Base-by-base conservation (phyloP, 805 yeast species). In the Barnettozyma wickerhamii region DNA sequence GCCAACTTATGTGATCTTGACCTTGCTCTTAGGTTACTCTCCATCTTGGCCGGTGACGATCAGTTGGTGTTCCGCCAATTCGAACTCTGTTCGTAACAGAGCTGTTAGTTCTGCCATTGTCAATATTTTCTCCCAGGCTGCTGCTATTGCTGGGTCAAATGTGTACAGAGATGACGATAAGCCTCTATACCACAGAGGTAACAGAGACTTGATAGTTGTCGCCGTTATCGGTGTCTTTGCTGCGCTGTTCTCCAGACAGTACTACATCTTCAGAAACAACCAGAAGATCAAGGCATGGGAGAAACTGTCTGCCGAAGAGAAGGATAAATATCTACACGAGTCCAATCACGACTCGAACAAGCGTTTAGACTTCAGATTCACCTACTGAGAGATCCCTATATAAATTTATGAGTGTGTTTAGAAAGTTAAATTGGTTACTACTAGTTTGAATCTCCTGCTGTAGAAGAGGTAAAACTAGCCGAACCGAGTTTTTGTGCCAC, bases 91-190 rank as follows among this genome's bases (percentile, higher is more conserved):
- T 24, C 62, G 77, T 29, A 64, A 75, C 6, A 64, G 90, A 50
- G 72, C 87, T 0, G 75, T 82, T 4, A 70, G 81, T 7, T 74
- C 86, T 0, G 79, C 88, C 0, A 40, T 81, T 32, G 78, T 74
- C 58, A 83, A 82, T 52, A 79, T 81, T 71, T 72, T 69, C 56
- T 75, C 73, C 4, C 89, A 82, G 58, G 64, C 75, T 1, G 84
- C 77, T 1, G 59, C 66, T 19, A 75, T 82, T 30, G 62, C 72
- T n/a, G 64, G 79, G 1, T 64, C 77, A 9, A 75, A 81, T 51
- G 66, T 83, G 6, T 83, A 82, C 57, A 59, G 79, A 41, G 52
- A 56, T 2, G 71, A 68, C 30, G 90, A 83, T 54, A 62, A 60
- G 29, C 89, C 89, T 0, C 52, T 66, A 21, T 84, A 84, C 53